Percentiles rank a stretch among this genome's conserved stretches.
These are phyloP conservation scores for Apiospora arundinis DNA, from an alignment of 2,329 filamentous ascomycete species.

Conservation along the genomic window DNA sequence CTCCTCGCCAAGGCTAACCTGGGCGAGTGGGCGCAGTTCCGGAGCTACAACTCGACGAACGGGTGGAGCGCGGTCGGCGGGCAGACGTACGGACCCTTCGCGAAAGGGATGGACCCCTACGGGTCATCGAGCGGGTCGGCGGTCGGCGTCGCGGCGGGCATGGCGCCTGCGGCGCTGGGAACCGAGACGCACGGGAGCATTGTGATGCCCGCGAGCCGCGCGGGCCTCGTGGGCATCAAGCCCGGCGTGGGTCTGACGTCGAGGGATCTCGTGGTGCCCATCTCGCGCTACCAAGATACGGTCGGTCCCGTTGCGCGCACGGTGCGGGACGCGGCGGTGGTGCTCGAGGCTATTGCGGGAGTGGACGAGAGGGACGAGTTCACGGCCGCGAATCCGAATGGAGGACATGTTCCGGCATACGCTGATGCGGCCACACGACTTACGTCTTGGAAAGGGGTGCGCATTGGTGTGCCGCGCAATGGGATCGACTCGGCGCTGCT, in stretches of 20 bases:
- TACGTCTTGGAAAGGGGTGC: no score
- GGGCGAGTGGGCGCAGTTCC: constrained; percentile 64
- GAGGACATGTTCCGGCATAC: no score
- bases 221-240: constrained; percentile 26
- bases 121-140: constrained; percentile 23
- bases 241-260: constrained; percentile 31
- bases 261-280: constrained; percentile 35
- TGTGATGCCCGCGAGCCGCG: constrained; percentile 31
- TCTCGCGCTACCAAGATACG: constrained; percentile 38
- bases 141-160: not conserved
- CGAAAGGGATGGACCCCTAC: constrained; percentile 62
- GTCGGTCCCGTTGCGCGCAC: constrained; percentile 40
- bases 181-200: constrained; percentile 15
- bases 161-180: not conserved
- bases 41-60: constrained; percentile 58
- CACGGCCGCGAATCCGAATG: not conserved
- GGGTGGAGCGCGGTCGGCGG: constrained; percentile 70
- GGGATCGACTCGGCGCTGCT: no score
- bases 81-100: constrained; percentile 66
- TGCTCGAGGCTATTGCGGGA: constrained; percentile 39
- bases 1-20: constrained; percentile 67
- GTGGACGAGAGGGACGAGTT: not conserved
- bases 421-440: no score
- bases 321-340: constrained; percentile 37
- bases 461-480: no score